Percentiles rank a stretch among this genome's conserved stretches.
Evolutionary conservation across 768 basidiomycete genomes (phyloP).

Genomic region (Phylloporus sp.): DNA sequence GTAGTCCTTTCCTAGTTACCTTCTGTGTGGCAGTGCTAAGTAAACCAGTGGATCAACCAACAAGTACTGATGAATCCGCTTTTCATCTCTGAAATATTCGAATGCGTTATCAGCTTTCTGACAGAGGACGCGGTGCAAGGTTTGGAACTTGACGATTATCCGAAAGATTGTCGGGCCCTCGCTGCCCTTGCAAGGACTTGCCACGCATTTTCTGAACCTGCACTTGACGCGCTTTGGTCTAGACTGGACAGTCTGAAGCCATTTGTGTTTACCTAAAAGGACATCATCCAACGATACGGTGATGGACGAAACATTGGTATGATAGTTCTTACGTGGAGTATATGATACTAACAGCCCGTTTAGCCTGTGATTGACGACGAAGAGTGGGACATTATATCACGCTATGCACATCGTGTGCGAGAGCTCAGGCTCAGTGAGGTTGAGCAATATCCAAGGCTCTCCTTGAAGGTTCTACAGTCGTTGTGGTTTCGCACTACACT

Average conservation of each 20-base stretch:
- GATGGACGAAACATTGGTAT: not conserved
- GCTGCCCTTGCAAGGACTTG: not conserved
- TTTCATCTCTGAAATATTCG: not conserved
- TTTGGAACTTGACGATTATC: not conserved
- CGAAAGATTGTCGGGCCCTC: not conserved
- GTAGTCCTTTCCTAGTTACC: not conserved
- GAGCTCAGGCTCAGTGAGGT: not conserved
- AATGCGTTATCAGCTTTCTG: not conserved
- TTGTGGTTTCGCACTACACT: not conserved
- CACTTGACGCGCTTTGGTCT: slow-evolving; percentile 12
- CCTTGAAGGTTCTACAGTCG: not conserved
- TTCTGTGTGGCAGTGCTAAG: no score
- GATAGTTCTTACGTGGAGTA: not conserved
- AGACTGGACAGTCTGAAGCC: slow-evolving; percentile 7
- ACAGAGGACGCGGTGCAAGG: not conserved
- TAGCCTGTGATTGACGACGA: not conserved
- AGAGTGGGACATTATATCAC: not conserved
- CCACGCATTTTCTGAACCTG: not conserved
- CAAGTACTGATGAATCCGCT: no score
- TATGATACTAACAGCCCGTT: not conserved
- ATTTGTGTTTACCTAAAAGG: slow-evolving; percentile 2
- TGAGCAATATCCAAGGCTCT: not conserved
- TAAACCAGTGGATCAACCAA: no score
- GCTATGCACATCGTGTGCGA: not conserved
- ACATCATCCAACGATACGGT: not conserved